Base-by-base conservation (phyloP, 352 stramenopile species). In the Globisporangium spiculum region DNA sequence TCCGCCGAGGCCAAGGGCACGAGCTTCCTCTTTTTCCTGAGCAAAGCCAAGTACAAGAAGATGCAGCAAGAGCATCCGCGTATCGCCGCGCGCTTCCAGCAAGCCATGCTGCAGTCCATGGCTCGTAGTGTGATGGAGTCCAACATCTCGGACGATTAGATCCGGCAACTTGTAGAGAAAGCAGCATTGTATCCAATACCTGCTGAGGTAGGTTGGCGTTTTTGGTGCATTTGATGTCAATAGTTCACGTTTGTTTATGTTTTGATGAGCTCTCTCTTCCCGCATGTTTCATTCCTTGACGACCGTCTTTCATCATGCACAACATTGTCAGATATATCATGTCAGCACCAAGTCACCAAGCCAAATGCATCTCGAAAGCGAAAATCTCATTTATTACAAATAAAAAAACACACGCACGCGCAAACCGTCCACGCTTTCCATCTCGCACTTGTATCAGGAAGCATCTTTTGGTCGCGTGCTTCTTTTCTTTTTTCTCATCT, bases 101-200 rank as follows among this genome's bases (percentile, higher is more conserved):
- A 90, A 34, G 86, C 88, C 38, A 94, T 96, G 83, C 75, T 96
- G 46, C 84, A 92, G 67, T 89, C 83, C 57, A 92, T 96, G 83
- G 88, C 88, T 27, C 84, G 90, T 12, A 89, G 83, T 44, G 86
- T 96, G 44, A 86, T 96, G 60, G 88, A 96, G 67, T 92, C 83
- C 46, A 93, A 93, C 72, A 76, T 96, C 70, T 77, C 84, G 3
- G 88, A 94, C 66, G 83, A 93, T 68, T 95, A 83, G 63, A 50
- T 14, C 24, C 10, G 18, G n/a, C 4, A 30, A 27, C 27, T 60
- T 26, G 54, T 60, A 60, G 54, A 34, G 14, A 34, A 41, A 22
- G 32, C 7, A 30, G 20, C 30, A 12, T 24, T 8, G 26, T 10
- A 60, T 5, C 27, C 18, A 9, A 30, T 9, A 46, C 38, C 22